These are phyloP conservation scores for Colletotrichum cuscutae DNA, from an alignment of 2,329 filamentous ascomycete genomes.

Conservation along the genomic window DNA sequence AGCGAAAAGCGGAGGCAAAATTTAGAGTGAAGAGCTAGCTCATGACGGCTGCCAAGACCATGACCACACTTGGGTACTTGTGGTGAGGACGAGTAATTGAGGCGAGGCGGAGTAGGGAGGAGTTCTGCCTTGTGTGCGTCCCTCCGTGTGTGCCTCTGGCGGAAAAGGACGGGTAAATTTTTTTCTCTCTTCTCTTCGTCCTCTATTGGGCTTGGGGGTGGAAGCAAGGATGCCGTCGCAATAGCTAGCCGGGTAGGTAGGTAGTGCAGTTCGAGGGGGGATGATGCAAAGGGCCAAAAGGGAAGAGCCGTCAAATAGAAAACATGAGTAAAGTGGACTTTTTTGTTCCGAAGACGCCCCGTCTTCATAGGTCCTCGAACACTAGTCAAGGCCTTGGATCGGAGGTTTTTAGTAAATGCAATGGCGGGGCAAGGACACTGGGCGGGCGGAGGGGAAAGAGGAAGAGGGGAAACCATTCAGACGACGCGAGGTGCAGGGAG, in stretches of 20 bases:
- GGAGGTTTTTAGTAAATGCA: conserved; percentile 14
- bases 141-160: conserved; percentile 10
- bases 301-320: conserved; percentile 25
- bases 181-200: conserved; percentile 3
- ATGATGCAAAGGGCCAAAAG: conserved; percentile 25
- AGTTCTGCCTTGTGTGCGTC: conserved; percentile 4
- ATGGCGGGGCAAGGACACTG: conserved; percentile 26
- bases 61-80: background rate
- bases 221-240: conserved; percentile 32
- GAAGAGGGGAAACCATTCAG: background rate
- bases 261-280: conserved; percentile 17
- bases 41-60: conserved; percentile 51
- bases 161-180: conserved; percentile 30
- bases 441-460: background rate
- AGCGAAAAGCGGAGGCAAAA: conserved; percentile 31
- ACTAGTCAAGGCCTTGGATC: conserved; percentile 28
- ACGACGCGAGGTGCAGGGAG: background rate
- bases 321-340: conserved; percentile 20
- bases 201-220: conserved; percentile 11
- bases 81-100: conserved; percentile 5
- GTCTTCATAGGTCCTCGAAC: conserved; percentile 10
- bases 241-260: conserved; percentile 5
- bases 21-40: conserved; percentile 42
- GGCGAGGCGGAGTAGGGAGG: conserved; percentile 11
- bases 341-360: conserved; percentile 33